A percentile compares a stretch with the other conserved stretches of the same genome.
Conservation (phyloP, 441 rosid species). For the Erodium chrysanthum region DNA sequence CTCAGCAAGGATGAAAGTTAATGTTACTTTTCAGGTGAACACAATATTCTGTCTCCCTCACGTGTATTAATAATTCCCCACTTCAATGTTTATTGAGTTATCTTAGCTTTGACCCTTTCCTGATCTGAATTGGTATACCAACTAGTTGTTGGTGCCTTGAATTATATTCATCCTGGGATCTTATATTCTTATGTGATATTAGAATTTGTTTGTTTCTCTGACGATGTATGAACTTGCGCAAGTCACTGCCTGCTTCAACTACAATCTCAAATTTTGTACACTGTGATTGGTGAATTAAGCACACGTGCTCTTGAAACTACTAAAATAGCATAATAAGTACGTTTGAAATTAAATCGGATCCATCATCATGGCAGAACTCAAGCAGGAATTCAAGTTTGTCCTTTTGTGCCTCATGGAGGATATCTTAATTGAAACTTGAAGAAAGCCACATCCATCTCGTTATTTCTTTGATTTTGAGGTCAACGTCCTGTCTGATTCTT, state of each 20-base stretch:
- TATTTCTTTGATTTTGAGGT: too few relatives aligned
- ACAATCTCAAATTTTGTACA: neutral
- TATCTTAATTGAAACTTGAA: neutral
- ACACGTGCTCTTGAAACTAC: neutral
- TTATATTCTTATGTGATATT: neutral
- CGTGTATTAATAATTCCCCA: neutral
- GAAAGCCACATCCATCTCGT: too few relatives aligned
- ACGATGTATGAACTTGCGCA: neutral
- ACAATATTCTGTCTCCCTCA: neutral
- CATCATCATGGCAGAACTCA: neutral
- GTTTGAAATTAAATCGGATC: neutral
- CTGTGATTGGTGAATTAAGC: neutral
- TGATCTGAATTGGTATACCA: neutral
- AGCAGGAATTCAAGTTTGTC: neutral
- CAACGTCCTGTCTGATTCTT: too few relatives aligned
- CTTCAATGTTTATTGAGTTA: neutral
- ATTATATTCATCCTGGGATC: neutral
- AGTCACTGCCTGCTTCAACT: neutral
- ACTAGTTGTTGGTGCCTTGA: neutral
- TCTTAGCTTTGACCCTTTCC: neutral
- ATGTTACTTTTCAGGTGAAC: slow-evolving; percentile 56
- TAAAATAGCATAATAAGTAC: neutral
- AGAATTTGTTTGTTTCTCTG: neutral
- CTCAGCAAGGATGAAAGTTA: slow-evolving; percentile 52
- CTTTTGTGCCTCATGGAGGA: neutral